A percentile compares a stretch with the other conserved stretches of the same genome.
Evolutionary conservation across 2,329 filamentous ascomycete genomes (phyloP).

Genomic region (Rhynchosporium agropyri): DNA sequence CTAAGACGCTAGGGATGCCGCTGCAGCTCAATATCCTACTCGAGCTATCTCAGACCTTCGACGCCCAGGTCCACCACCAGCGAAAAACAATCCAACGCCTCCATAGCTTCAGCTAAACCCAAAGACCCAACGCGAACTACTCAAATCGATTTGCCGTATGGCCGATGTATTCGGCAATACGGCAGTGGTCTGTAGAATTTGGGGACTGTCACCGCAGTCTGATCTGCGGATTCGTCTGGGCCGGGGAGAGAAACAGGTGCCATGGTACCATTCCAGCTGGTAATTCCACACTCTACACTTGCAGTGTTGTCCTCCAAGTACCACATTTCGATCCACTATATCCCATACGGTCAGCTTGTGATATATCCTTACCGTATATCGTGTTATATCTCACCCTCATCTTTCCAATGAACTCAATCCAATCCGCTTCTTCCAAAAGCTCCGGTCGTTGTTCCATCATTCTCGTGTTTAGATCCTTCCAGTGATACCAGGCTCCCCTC

Average conservation of each 20-base stretch:
- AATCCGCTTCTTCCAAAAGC: constrained; percentile 4
- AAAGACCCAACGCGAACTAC: no score
- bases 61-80: no score
- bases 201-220: neutral
- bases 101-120: no score
- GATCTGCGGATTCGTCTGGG: neutral
- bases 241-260: neutral
- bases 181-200: neutral
- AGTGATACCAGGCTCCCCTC: neutral
- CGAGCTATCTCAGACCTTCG: no score
- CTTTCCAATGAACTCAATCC: constrained; percentile 10
- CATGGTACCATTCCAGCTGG: constrained; percentile 13
- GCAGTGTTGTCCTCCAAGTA: constrained; percentile 13
- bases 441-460: constrained; percentile 9
- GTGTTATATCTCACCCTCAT: neutral
- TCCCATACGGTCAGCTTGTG: neutral
- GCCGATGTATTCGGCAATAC: no score
- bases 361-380: neutral
- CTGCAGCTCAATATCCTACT: neutral
- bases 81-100: neutral
- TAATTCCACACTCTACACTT: constrained; percentile 4
- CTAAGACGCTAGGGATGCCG: neutral
- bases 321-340: constrained; percentile 13
- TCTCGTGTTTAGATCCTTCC: neutral
- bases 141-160: no score